These are phyloP conservation scores for Nelumbo lutea DNA, from an alignment of 164 flowering plant genomes.

Conservation along the genomic window DNA sequence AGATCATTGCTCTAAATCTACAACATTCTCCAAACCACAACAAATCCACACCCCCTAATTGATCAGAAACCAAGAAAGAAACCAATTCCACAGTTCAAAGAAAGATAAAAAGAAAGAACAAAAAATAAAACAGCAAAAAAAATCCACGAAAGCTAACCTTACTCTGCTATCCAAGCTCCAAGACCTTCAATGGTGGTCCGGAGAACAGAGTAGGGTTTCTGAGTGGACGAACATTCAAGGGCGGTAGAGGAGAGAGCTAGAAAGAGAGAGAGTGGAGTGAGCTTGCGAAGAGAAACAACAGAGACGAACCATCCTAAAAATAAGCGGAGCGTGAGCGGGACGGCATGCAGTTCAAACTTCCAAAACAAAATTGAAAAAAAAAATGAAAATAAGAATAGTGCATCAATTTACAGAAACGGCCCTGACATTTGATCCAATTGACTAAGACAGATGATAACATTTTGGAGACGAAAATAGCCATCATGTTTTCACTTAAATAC, in stretches of 20 bases:
- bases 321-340: conserved; percentile 28
- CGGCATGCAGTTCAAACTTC: conserved; percentile 25
- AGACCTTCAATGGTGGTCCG: conserved; percentile 16
- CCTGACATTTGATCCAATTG: background rate
- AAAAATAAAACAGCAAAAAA: background rate
- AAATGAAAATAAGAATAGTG: background rate
- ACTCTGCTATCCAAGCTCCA: conserved; percentile 22
- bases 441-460: background rate
- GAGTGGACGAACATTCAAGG: conserved; percentile 5
- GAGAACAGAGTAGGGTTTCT: conserved; percentile 15
- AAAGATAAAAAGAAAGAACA: background rate
- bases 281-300: conserved; percentile 2
- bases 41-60: conserved; percentile 5
- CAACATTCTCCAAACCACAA: background rate
- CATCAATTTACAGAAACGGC: background rate
- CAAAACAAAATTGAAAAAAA: background rate
- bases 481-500: background rate
- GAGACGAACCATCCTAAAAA: conserved; percentile 9
- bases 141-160: conserved; percentile 11
- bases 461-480: background rate
- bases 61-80: background rate
- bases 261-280: conserved; percentile 4
- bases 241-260: background rate
- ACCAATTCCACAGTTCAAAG: background rate
- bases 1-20: conserved; percentile 9